Conservation (phyloP, 345 rosid genomes). For the Brassica nigra region DNA sequence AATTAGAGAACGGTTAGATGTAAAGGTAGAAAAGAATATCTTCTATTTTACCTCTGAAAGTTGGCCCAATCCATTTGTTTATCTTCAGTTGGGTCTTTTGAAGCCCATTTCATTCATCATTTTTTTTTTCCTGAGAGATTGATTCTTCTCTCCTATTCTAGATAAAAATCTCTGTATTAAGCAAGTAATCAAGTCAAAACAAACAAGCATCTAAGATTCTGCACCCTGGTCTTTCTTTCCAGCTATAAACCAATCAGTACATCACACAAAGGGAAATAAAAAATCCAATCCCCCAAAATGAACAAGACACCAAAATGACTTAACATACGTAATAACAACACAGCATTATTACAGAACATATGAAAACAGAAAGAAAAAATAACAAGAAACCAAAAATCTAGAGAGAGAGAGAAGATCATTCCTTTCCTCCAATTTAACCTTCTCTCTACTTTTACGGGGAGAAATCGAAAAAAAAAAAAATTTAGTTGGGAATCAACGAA, state of each 20-base stretch:
- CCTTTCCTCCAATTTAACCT: constrained; percentile 4
- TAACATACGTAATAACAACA: not conserved
- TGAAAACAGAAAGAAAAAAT: not conserved
- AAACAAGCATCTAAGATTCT: not conserved
- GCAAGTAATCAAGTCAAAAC: not conserved
- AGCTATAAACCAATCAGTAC: constrained; percentile 1
- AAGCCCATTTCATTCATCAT: not conserved
- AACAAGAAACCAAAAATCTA: constrained; percentile 17
- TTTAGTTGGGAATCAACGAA: not conserved
- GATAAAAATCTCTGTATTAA: not conserved
- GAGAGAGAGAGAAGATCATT: constrained; percentile 19
- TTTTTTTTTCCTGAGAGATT: not conserved
- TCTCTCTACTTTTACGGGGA: constrained; percentile 31
- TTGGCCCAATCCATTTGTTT: not conserved
- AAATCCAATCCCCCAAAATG: not conserved
- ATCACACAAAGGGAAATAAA: not conserved
- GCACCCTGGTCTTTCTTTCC: not conserved
- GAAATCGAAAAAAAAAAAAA: not conserved
- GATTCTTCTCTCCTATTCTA: not conserved
- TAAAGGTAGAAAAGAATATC: not conserved
- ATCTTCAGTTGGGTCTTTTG: not conserved
- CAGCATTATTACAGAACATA: not conserved
- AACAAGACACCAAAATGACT: not conserved
- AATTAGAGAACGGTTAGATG: constrained; percentile 7
- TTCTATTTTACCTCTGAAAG: not conserved